A percentile compares a stretch with the other conserved stretches of the same genome.
Evolutionary conservation across 164 flowering plant species (phyloP).

Genomic region (Annona cherimola): DNA sequence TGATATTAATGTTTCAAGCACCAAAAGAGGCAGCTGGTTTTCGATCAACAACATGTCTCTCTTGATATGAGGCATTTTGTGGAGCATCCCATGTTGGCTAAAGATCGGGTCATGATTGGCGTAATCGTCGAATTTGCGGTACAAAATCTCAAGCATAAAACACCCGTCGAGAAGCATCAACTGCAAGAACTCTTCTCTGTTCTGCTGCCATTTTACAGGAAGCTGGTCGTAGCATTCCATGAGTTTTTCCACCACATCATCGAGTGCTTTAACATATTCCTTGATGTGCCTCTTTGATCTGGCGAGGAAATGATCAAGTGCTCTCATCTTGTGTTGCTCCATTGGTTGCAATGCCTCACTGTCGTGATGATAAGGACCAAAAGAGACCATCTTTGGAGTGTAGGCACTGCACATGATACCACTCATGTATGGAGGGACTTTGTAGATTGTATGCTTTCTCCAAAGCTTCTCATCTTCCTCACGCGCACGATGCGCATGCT

Average conservation of each 20-base stretch:
- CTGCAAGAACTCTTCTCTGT: constrained; percentile 26
- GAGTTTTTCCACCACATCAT: constrained; percentile 13
- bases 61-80: constrained; percentile 38
- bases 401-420: constrained; percentile 25
- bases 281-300: constrained; percentile 30
- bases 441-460: constrained; percentile 25
- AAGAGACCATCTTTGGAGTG: constrained; percentile 39
- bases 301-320: constrained; percentile 40
- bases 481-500: no score
- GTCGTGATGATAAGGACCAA: constrained; percentile 51
- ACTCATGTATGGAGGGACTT: constrained; percentile 11
- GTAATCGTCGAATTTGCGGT: constrained; percentile 24
- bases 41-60: constrained; percentile 65
- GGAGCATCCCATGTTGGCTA: constrained; percentile 44
- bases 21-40: constrained; percentile 52
- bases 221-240: constrained; percentile 32
- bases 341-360: constrained; percentile 23
- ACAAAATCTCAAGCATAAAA: constrained; percentile 50
- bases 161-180: constrained; percentile 49
- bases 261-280: constrained; percentile 18
- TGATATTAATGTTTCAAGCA: constrained; percentile 29
- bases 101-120: constrained; percentile 52
- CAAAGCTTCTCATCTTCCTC: constrained; percentile 17
- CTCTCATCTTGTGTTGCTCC: constrained; percentile 53
- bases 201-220: constrained; percentile 25